Base-by-base conservation (phyloP, 139 green algal genomes). In the Coelastrella sp. region DNA sequence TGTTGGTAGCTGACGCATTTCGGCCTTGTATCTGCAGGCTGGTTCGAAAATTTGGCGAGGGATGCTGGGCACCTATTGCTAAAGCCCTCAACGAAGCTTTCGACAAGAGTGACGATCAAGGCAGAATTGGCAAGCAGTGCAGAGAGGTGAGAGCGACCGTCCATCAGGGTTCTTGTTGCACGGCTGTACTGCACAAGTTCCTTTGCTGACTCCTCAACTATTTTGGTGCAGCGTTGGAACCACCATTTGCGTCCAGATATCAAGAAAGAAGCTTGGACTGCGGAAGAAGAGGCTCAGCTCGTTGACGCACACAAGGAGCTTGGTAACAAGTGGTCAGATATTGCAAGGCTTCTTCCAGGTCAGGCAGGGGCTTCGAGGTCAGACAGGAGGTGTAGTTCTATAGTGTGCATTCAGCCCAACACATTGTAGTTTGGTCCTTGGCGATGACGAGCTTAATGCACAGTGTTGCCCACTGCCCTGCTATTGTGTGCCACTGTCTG, bases 111-210 rank as follows among this genome's bases (percentile, higher is more conserved):
- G 70, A 92, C 63, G 90, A 94, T 27, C 49, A 92, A 20, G 95
- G 94, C 14, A 90, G 96, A 59, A 97, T 94, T 58, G 96, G 95
- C 90, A 97, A 97, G 92, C 96, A 96, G 88, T 97, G 96, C 91
- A 90, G 96, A 9, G 93, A 97, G 88, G 88, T 91, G 65, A 56
- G 87, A 65, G 56, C 74, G 20, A 8, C 9, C 24, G 70, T 78
- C 70, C 8, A 78, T 25, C 8, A 25, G 12, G 20, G 3, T 0
- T 72, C 12, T 72, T 72, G 63, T 17, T 72, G 63, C 15, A 72
- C 63, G 63, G 63, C 63, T 22, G 63, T 17, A 72, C 12, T 17
- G 63, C 12, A 14, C 15, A 17, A 72, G 63, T 72, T 72, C 12
- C 12, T 72, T 72, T 14, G 63, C 63, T 72, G 1, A 72, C 63